Percentiles rank a stretch among this genome's conserved stretches.
Evolutionary conservation across 352 stramenopile species (phyloP).

Genomic region (Aphanomyces stellatus): DNA sequence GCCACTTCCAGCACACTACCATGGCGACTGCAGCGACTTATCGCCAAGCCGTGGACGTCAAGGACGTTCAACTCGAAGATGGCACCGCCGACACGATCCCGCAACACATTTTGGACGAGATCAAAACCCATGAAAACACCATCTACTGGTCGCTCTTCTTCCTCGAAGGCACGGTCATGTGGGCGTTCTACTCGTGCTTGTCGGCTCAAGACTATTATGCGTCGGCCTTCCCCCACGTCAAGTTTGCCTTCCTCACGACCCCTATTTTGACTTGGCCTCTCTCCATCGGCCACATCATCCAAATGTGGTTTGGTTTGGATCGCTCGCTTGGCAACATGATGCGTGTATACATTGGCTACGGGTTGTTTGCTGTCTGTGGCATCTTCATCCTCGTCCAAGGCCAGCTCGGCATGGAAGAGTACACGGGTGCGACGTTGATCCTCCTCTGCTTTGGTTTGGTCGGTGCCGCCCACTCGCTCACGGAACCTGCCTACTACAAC

Average conservation of each 20-base stretch:
- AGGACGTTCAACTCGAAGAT: too few relatives aligned
- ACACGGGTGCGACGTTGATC: constrained; percentile 39
- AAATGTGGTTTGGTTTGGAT: constrained; percentile 51
- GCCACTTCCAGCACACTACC: too few relatives aligned
- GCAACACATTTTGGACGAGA: constrained; percentile 49
- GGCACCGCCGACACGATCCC: too few relatives aligned
- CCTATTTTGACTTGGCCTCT: constrained; percentile 51
- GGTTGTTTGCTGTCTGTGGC: constrained; percentile 28
- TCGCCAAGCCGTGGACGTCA: too few relatives aligned
- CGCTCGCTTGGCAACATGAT: constrained; percentile 37
- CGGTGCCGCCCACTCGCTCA: constrained; percentile 45
- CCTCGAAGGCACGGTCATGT: constrained; percentile 58
- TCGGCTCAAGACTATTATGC: constrained; percentile 58
- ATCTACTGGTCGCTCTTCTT: constrained; percentile 67
- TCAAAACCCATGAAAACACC: constrained; percentile 35
- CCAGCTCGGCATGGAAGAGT: constrained; percentile 60
- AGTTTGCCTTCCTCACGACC: constrained; percentile 65
- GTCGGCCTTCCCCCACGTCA: constrained; percentile 37
- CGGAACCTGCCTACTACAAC: constrained; percentile 51
- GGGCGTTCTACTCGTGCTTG: constrained; percentile 67
- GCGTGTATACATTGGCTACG: constrained; percentile 41
- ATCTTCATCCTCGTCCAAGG: constrained; percentile 30
- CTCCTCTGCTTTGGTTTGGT: constrained; percentile 43
- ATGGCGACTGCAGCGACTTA: too few relatives aligned
- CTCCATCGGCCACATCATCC: constrained; percentile 36